Base-by-base conservation (phyloP, 257 asterid species). In the Nicotiana knightiana region DNA sequence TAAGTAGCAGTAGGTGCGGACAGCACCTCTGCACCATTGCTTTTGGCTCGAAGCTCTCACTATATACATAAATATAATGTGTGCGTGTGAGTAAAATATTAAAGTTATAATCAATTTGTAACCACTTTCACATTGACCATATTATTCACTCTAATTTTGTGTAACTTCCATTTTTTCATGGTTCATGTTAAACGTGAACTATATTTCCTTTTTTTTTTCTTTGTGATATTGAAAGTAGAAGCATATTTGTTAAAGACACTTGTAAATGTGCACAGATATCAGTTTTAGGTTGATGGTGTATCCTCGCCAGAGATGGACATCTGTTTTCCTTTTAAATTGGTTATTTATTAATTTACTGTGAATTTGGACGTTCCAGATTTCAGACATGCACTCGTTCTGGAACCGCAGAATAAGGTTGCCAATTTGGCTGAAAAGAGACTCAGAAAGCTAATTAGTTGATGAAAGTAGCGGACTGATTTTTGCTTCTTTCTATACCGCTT, bases 401-500 rank as follows among this genome's bases (percentile, higher is more conserved):
- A 96, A 86, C 99, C 99, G 24, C 98, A 94, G 87, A 96, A 94
- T 67, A 96, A 92, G 90, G 90, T 76, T 53, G 99, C 98, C 3
- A 77, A 82, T 87, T 63, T 80, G 71, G 94, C 97, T 7, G 98
- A 92, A 77, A 93, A 89, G 90, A 93, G 99, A 64, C 97, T 94
- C 12, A 86, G 93, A 81, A 94, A 92, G 87, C 83, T 90, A 81
- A 64, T 84, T 7, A 83, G 86, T 79, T 91, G 90, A 90, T 82
- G 55, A 59, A 30, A 33, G 3, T 84, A 43, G 43, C 26, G 4
- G 79, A 26, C 18, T 71, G 10, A 24, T 48, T 5, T 46, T n/a
- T 43, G 15, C 62, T 62, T 62, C 67, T 63, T 63, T 63, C 68
- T 26, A 9, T 28, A 28, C 30, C 5, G 10, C 37, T 48, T 24